A percentile compares a stretch with the other conserved stretches of the same genome.
phyloP scores from a whole-genome alignment of 2,329 filamentous ascomycete genomes.

The Fusarium sp. region DNA sequence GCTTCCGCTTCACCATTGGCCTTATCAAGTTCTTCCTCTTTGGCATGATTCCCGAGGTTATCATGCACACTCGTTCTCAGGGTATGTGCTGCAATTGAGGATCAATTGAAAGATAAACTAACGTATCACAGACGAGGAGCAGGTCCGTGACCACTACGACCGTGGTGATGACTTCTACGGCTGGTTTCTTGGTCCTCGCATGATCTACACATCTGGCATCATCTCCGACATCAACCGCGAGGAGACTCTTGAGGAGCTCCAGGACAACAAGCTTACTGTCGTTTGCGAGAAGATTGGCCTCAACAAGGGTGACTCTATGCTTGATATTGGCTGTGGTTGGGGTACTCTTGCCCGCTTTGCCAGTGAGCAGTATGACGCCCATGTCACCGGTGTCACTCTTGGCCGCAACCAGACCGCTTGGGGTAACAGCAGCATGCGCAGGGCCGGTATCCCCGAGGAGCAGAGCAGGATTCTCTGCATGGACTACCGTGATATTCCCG shows the following conservation, averaged over 20 bases:
- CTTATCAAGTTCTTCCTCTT: slow-evolving; percentile 90
- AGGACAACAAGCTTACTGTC: slow-evolving; percentile 95
- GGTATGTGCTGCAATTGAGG: slow-evolving; percentile 47
- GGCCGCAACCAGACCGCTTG: slow-evolving; percentile 96
- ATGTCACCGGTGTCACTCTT: slow-evolving; percentile 89
- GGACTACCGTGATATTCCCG: slow-evolving; percentile 95
- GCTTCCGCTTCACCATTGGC: slow-evolving; percentile 86
- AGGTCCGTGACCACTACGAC: slow-evolving; percentile 97
- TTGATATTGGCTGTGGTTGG: slow-evolving; percentile 98
- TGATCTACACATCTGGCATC: slow-evolving; percentile 97
- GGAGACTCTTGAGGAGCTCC: slow-evolving; percentile 91
- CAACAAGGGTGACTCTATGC: slow-evolving; percentile 79
- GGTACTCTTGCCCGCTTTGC: slow-evolving; percentile 95
- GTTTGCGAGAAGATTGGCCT: slow-evolving; percentile 96
- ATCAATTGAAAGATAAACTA: background rate
- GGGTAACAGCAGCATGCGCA: slow-evolving; percentile 90
- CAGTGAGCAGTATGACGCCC: slow-evolving; percentile 87
- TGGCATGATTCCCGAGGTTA: slow-evolving; percentile 86
- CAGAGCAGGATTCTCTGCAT: slow-evolving; percentile 94
- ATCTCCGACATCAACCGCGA: slow-evolving; percentile 88
- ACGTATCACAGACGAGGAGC: slow-evolving; percentile 74
- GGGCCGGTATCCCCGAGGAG: slow-evolving; percentile 80
- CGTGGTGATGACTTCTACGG: slow-evolving; percentile 97
- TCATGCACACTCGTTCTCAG: slow-evolving; percentile 92
- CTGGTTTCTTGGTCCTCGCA: slow-evolving; percentile 97